Conservation (phyloP, 495 filamentous ascomycete species). For the Saxophila tyrrhenica region DNA sequence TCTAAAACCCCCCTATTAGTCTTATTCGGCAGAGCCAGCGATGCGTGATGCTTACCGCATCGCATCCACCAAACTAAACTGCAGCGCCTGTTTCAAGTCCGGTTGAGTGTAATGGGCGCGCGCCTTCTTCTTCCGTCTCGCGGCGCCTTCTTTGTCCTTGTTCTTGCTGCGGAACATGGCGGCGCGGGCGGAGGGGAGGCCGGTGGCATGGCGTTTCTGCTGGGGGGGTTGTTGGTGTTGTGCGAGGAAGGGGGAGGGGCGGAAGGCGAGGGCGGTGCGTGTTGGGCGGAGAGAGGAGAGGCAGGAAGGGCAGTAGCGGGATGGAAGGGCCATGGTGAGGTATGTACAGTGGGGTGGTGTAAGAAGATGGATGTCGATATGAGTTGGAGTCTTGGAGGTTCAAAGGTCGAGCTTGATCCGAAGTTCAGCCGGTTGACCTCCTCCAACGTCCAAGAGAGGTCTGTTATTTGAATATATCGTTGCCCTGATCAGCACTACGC, state of each 20-base stretch:
- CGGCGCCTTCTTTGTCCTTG: not conserved
- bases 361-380: not conserved
- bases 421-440: not conserved
- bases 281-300: slow-evolving; percentile 6
- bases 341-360: not conserved
- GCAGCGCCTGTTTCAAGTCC: slow-evolving; percentile 49
- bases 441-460: not conserved
- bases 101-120: slow-evolving; percentile 50
- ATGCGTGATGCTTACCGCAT: slow-evolving; percentile 53
- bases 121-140: slow-evolving; percentile 53
- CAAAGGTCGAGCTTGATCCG: not conserved
- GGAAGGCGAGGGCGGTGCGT: not conserved
- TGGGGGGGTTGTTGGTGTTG: slow-evolving; percentile 5
- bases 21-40: no score
- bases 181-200: slow-evolving; percentile 12
- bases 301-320: slow-evolving; percentile 14
- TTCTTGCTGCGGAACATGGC: slow-evolving; percentile 25
- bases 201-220: slow-evolving; percentile 20
- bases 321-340: slow-evolving; percentile 1
- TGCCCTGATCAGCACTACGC: not conserved
- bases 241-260: not conserved
- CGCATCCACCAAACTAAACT: slow-evolving; percentile 78
- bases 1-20: slow-evolving; percentile 32
- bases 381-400: not conserved
- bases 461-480: not conserved